Percentiles rank a stretch among this genome's conserved stretches.
These are phyloP conservation scores for Coemansia sp. DNA, from an alignment of 192 early-diverging fungal genomes.

Conservation along the genomic window DNA sequence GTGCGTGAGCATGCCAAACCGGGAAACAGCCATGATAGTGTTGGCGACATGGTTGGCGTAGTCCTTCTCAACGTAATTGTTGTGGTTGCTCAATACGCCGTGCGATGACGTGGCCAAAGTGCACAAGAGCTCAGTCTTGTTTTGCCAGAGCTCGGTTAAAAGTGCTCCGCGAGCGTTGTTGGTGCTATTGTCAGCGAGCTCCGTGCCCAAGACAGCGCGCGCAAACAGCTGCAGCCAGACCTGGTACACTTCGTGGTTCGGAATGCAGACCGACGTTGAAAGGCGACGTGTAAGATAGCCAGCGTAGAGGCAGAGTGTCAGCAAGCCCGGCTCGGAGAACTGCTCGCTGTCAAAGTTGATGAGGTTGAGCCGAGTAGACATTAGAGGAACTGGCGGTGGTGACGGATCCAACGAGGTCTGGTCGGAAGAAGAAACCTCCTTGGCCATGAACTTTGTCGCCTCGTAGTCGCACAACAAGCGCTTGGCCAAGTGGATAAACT, in stretches of 20 bases:
- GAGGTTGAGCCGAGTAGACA: conserved; percentile 9
- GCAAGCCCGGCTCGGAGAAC: conserved; percentile 25
- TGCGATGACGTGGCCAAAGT: conserved; percentile 25
- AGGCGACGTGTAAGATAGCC: conserved; percentile 19
- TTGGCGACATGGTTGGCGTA: conserved; percentile 45
- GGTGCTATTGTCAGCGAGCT: conserved; percentile 21
- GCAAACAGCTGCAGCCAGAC: conserved; percentile 25
- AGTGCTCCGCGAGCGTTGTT: conserved; percentile 21
- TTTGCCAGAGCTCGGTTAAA: conserved; percentile 21
- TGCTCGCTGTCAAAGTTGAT: conserved; percentile 13
- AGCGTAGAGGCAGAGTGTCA: conserved; percentile 23
- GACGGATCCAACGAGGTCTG: background rate
- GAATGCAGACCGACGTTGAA: conserved; percentile 24
- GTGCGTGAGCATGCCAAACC: conserved; percentile 34
- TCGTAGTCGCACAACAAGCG: conserved; percentile 15
- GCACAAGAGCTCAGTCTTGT: conserved; percentile 21
- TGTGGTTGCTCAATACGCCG: conserved; percentile 42
- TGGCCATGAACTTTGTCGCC: background rate
- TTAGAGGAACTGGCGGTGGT: conserved; percentile 4
- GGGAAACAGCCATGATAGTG: conserved; percentile 25
- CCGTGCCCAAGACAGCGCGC: conserved; percentile 22
- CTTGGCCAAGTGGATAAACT: conserved; percentile 13
- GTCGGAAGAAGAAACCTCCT: background rate
- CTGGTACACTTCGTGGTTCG: conserved; percentile 33
- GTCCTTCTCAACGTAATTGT: conserved; percentile 28